A percentile compares a stretch with the other conserved stretches of the same genome.
These are phyloP conservation scores for Syncephalastrum monosporum DNA, from an alignment of 371 early-diverging fungal species.

Conservation along the genomic window DNA sequence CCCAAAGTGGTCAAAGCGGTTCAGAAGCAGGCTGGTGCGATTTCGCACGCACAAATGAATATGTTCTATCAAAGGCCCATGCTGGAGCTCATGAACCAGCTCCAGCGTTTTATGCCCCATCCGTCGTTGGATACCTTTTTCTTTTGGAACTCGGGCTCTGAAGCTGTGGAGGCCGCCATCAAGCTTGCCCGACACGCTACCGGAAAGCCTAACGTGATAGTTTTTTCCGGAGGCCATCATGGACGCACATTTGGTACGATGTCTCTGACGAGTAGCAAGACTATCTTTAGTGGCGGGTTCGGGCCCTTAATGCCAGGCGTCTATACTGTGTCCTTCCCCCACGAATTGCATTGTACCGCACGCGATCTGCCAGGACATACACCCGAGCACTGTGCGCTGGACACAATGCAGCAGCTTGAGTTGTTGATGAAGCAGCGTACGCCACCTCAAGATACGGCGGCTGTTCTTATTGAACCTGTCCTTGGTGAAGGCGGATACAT, in stretches of 20 bases:
- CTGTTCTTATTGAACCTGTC: slow-evolving; percentile 68
- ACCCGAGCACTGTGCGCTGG: slow-evolving; percentile 15
- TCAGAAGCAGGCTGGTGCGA: slow-evolving; percentile 45
- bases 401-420: slow-evolving; percentile 24
- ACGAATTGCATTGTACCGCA: slow-evolving; percentile 15
- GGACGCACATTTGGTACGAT: slow-evolving; percentile 40
- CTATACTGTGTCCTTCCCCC: slow-evolving; percentile 27
- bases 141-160: slow-evolving; percentile 56
- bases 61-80: slow-evolving; percentile 50
- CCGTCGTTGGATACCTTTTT: slow-evolving; percentile 48
- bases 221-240: slow-evolving; percentile 24
- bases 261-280: slow-evolving; percentile 34
- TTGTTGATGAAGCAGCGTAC: slow-evolving; percentile 29
- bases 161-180: slow-evolving; percentile 54
- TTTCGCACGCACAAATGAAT: slow-evolving; percentile 52
- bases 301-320: slow-evolving; percentile 40
- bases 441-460: slow-evolving; percentile 39
- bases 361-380: slow-evolving; percentile 1
- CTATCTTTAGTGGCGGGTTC: slow-evolving; percentile 28
- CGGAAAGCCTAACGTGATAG: slow-evolving; percentile 47
- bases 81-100: slow-evolving; percentile 41
- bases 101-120: slow-evolving; percentile 39
- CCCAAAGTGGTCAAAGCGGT: slow-evolving; percentile 57
- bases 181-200: slow-evolving; percentile 55
- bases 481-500: slow-evolving; percentile 74